Evolutionary conservation across 1,139 yeast species (phyloP).

Genomic region (Debaryomyces singareniensis): DNA sequence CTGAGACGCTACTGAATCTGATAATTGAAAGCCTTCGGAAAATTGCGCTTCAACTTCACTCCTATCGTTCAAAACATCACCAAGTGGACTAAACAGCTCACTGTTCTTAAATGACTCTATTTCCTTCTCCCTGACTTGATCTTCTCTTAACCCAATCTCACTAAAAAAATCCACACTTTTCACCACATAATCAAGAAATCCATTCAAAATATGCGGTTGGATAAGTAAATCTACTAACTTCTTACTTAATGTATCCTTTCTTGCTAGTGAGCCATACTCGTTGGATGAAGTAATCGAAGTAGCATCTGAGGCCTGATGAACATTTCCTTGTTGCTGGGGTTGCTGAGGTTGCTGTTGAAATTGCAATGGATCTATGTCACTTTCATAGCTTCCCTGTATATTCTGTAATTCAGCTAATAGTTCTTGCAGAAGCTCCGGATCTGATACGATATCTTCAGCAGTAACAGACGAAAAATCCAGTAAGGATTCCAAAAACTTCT

Average conservation of each 20-base stretch:
- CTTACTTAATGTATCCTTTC: conserved; percentile 34
- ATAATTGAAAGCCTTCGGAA: conserved; percentile 7
- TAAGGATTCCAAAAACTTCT: conserved; percentile 35
- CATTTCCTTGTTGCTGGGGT: conserved; percentile 21
- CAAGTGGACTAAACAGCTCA: no score
- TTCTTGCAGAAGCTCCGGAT: conserved; percentile 33
- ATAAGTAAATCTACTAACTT: conserved; percentile 37
- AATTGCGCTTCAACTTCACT: conserved; percentile 11
- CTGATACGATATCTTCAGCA: conserved; percentile 30
- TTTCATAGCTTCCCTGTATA: conserved; percentile 29
- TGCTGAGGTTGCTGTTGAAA: conserved; percentile 7
- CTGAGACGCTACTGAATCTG: conserved; percentile 10
- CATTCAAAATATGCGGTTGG: conserved; percentile 41
- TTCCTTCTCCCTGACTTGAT: conserved; percentile 6
- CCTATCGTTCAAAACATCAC: conserved; percentile 6
- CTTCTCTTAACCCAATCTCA: conserved; percentile 20
- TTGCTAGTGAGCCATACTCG: conserved; percentile 11
- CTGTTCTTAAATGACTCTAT: no score
- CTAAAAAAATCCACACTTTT: conserved; percentile 36
- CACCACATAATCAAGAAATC: conserved; percentile 31
- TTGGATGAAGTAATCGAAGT: conserved; percentile 34
- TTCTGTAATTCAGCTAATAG: conserved; percentile 35
- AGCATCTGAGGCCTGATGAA: conserved; percentile 16
- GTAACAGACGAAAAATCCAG: conserved; percentile 28
- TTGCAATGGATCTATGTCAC: neutral